Conservation (phyloP, 2,329 filamentous ascomycete species). For the Xylariaceae sp. region DNA sequence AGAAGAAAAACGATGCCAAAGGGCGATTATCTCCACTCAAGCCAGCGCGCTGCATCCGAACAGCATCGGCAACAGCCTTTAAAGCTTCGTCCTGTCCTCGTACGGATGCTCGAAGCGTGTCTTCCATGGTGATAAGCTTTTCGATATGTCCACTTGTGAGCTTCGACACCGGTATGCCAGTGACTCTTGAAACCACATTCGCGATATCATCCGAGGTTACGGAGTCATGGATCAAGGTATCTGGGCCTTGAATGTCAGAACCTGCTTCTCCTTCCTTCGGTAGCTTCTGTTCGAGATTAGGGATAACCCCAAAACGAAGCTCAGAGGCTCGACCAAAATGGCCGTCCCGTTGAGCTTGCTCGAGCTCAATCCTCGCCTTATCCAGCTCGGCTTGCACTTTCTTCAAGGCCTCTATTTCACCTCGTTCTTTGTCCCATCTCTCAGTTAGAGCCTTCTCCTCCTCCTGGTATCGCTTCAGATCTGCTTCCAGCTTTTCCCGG, state of each 20-base stretch:
- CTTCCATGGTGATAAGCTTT: slow-evolving; percentile 94
- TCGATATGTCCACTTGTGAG: slow-evolving; percentile 91
- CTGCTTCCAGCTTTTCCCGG: slow-evolving; percentile 76
- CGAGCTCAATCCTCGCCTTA: slow-evolving; percentile 76
- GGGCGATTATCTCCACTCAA: slow-evolving; percentile 88
- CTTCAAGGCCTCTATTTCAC: slow-evolving; percentile 83
- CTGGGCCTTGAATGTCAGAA: slow-evolving; percentile 31
- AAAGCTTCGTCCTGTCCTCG: slow-evolving; percentile 93
- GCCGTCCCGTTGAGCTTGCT: slow-evolving; percentile 80
- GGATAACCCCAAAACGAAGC: slow-evolving; percentile 83
- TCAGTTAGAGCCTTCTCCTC: slow-evolving; percentile 71
- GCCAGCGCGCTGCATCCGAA: slow-evolving; percentile 88
- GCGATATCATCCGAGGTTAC: slow-evolving; percentile 96
- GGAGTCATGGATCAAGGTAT: slow-evolving; percentile 80
- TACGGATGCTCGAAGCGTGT: slow-evolving; percentile 75
- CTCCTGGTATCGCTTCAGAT: slow-evolving; percentile 71
- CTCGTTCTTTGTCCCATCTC: slow-evolving; percentile 86
- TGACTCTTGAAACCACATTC: slow-evolving; percentile 82
- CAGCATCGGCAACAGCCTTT: slow-evolving; percentile 84
- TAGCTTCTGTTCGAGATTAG: slow-evolving; percentile 71
- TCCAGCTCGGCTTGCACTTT: slow-evolving; percentile 85
- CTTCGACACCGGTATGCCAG: slow-evolving; percentile 89
- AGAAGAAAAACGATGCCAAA: slow-evolving; percentile 93
- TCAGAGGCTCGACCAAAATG: slow-evolving; percentile 91
- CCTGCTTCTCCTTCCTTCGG: slow-evolving; percentile 63